Evolutionary conservation across 2,329 filamentous ascomycete species (phyloP).

Genomic region (Metarhizium humberi): DNA sequence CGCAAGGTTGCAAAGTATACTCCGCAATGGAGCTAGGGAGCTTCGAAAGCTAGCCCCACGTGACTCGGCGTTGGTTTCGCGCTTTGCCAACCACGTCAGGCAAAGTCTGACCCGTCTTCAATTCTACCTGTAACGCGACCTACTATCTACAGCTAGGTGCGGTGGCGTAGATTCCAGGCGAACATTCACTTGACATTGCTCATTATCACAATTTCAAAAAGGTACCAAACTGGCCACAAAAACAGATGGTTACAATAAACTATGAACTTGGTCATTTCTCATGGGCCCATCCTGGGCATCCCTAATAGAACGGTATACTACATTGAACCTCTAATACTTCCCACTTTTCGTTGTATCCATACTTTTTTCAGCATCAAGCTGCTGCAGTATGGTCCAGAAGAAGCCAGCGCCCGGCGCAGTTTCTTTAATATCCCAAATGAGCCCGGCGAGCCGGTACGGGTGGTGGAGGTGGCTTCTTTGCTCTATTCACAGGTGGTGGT

Average conservation of each 20-base stretch:
- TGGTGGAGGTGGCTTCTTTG: constrained; percentile 28
- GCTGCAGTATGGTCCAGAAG: neutral
- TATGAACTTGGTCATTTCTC: neutral
- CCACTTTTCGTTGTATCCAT: neutral
- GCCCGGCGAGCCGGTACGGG: constrained; percentile 23
- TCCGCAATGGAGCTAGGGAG: neutral
- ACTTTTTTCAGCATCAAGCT: neutral
- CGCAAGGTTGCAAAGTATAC: neutral
- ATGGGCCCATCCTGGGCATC: neutral
- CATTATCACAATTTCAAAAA: neutral
- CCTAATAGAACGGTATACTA: neutral
- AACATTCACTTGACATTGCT: neutral
- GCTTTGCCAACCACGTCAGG: neutral
- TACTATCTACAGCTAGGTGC: neutral
- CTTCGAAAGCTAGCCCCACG: neutral
- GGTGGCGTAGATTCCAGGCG: too few relatives aligned
- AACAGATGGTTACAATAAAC: neutral
- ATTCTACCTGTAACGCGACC: neutral
- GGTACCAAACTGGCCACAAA: neutral
- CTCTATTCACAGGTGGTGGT: constrained; percentile 39
- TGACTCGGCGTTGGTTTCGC: constrained; percentile 2
- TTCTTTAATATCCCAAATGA: constrained; percentile 11
- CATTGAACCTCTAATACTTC: neutral
- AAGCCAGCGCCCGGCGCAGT: neutral
- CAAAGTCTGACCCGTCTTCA: too few relatives aligned